Evolutionary conservation across 192 early-diverging fungal species (phyloP), one percentile per base, ranked within the genome.

Genomic region (Backusella macrospora): DNA sequence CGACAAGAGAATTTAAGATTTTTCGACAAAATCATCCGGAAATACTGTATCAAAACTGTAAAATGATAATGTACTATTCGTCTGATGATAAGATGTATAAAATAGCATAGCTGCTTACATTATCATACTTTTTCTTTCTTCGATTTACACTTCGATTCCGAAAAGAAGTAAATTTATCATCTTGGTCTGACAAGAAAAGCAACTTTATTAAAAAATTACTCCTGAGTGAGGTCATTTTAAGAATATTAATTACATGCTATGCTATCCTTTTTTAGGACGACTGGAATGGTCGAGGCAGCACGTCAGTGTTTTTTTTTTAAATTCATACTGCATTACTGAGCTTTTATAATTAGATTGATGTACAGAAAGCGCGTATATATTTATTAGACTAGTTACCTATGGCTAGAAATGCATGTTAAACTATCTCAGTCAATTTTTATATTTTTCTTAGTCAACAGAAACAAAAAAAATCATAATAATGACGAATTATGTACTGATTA

Each of bases 201-300:
- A 49, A 49, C 9, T 23, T 23, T 59, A 59, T 59, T 59, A 23
- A 12, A 23, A 12, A 59, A 26, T 59, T 59, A 59, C 52, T 52
- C 52, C 4, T 12, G 5, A 59, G 52, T 59, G 52, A 59, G 52
- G 52, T 59, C 21, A 59, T 59, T 59, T 59, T 59, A 59, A 49
- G 26, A 59, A 26, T 8, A 59, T 26, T 59, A 59, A 59, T 59
- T 59, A 26, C 21, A 59, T 59, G 52, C 8, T 13, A 10, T 13
- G 26, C 52, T 13, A 59, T 59, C 23, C 52, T 46, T 26, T 59
- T 59, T 59, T 59, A 59, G 52, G 26, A 26, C 26, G 21, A 4
- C 13, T 59, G 26, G 52, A 59, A 23, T 26, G 21, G 52, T 59
- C 21, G 52, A 59, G 52, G 26, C 52, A 59, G 21, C 52, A n/a